phyloP scores from a whole-genome alignment of 371 early-diverging fungal species.

The Mortierella sp. region DNA sequence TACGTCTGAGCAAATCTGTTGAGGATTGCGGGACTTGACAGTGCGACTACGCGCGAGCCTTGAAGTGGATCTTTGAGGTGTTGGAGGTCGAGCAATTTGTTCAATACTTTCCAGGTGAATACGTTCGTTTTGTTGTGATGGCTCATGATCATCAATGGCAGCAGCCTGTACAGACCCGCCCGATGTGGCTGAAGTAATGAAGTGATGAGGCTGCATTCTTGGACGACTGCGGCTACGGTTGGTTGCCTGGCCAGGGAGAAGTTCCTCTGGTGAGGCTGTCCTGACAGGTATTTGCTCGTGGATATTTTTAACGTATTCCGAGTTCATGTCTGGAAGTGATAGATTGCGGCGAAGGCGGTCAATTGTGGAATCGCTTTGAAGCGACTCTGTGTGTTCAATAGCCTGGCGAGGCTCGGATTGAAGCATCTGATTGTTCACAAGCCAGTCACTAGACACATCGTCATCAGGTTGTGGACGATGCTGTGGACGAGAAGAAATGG shows the following conservation, averaged over 20 bases:
- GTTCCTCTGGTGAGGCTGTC: conserved; percentile 15
- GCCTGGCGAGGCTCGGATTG: conserved; percentile 14
- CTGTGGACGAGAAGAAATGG: neutral
- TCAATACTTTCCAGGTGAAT: neutral
- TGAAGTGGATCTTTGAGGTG: conserved; percentile 18
- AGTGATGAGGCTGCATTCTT: conserved; percentile 26
- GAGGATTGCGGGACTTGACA: conserved; percentile 8
- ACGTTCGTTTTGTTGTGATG: neutral
- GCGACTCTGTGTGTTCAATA: neutral
- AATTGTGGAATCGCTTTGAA: neutral
- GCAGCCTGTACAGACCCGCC: neutral
- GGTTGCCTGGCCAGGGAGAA: conserved; percentile 8
- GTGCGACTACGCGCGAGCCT: conserved; percentile 8
- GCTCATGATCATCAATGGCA: neutral
- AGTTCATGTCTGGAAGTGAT: conserved; percentile 14
- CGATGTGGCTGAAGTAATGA: conserved; percentile 9
- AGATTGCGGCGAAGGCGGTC: conserved; percentile 8
- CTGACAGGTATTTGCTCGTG: neutral
- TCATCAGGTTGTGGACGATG: conserved; percentile 12
- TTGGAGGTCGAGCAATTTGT: neutral
- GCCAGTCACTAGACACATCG: conserved; percentile 27
- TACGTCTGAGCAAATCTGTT: neutral
- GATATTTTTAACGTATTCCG: neutral
- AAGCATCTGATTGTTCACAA: conserved; percentile 17
- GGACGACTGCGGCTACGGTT: conserved; percentile 23